Evolutionary conservation across 805 yeast species (phyloP).

Genomic region (Nakazawaea pomicola): DNA sequence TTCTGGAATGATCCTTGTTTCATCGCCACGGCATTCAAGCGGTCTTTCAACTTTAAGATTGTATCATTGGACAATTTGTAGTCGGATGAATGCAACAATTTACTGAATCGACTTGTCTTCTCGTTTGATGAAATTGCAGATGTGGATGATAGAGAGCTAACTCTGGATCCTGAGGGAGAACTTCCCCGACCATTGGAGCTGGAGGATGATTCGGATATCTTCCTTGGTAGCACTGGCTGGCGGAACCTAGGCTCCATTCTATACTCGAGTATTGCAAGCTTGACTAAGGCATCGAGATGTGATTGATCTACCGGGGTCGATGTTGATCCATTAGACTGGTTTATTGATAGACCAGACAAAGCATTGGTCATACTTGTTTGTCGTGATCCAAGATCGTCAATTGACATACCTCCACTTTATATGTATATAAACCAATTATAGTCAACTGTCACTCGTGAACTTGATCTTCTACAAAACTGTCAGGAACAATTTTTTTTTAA

Average conservation of each 20-base stretch:
- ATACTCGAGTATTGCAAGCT: constrained; percentile 54
- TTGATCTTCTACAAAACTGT: too few relatives aligned
- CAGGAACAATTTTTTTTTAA: too few relatives aligned
- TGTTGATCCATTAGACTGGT: background rate
- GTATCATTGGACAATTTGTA: constrained; percentile 30
- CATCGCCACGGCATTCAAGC: constrained; percentile 42
- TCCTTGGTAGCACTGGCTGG: constrained; percentile 20
- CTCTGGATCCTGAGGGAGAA: too few relatives aligned
- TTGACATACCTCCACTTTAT: too few relatives aligned
- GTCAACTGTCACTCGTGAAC: too few relatives aligned
- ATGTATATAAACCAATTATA: too few relatives aligned
- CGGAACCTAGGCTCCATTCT: constrained; percentile 60
- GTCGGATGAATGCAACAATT: constrained; percentile 26
- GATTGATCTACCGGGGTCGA: background rate
- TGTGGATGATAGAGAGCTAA: constrained; percentile 10
- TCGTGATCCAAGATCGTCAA: background rate
- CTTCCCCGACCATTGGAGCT: background rate
- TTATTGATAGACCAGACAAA: background rate
- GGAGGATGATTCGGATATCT: constrained; percentile 3
- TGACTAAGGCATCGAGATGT: constrained; percentile 34
- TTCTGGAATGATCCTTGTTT: constrained; percentile 25
- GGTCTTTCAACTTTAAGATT: constrained; percentile 32
- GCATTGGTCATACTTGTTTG: background rate
- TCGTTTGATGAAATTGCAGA: constrained; percentile 14
- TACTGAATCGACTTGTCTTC: constrained; percentile 25